Base-by-base conservation (phyloP, 2,329 filamentous ascomycete species). In the Colletotrichum sp. region DNA sequence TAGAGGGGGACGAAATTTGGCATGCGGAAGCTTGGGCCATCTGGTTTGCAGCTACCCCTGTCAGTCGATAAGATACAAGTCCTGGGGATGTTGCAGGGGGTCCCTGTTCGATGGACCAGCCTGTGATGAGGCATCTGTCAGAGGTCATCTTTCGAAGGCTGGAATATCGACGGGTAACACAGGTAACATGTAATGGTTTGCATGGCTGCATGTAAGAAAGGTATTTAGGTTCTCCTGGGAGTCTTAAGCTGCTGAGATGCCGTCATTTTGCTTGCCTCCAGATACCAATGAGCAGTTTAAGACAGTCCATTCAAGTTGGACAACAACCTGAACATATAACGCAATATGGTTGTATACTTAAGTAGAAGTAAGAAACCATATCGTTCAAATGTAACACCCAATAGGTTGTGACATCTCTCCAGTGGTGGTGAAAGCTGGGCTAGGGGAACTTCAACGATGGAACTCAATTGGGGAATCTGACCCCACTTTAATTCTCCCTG, bases 11-110 rank as follows among this genome's bases (percentile, higher is more conserved):
- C 34, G 69, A 72, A 61, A 55, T 76, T 76, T 73, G 64, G 59
- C 59, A 60, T 63, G 36, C 18, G 24, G 70, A 71, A 76, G 70
- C 74, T 76, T 76, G 65, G 74, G 71, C 73, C 73, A 71, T 57
- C 55, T 64, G 63, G 32, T 34, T 34, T 26, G 26, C 65, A 74
- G 74, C 74, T 76, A 76, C 65, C 74, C 70, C 71, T 73, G 74
- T 57, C 24, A 16, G 6, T 13, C 10, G 57, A 76, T 65, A 73
- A 48, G 70, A 75, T 75, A 72, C 66, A 34, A 26, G 12, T 9
- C 7, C 5, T 26, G 5, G 21, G 52, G n/a, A 4, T 16, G 16
- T 30, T 36, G 32, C 68, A 61, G 9, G 59, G 26, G 34, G 21
- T 28, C 60, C 68, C 68, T 61, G 64, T 68, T n/a, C 43, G 10